These are phyloP conservation scores for Penicillium canescens DNA, from an alignment of 495 filamentous ascomycete genomes.

Conservation along the genomic window DNA sequence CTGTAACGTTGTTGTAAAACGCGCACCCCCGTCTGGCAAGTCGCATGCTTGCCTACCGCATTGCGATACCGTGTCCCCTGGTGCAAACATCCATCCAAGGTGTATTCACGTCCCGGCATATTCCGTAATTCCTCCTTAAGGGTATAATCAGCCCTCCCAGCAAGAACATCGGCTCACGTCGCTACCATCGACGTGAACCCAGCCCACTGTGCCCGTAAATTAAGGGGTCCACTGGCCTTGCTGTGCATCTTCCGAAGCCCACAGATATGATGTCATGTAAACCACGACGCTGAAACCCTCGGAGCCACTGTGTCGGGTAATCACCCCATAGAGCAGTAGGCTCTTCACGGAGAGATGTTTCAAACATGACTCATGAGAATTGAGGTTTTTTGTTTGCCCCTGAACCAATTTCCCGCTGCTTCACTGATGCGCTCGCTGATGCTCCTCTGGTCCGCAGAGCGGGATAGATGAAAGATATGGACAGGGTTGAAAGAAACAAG, in stretches of 20 bases:
- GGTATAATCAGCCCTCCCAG: conserved; percentile 10
- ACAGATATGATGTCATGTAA: background rate
- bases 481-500: conserved; percentile 20
- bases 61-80: conserved; percentile 7
- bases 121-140: conserved; percentile 10
- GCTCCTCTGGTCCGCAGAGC: conserved; percentile 34
- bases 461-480: conserved; percentile 19
- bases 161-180: background rate
- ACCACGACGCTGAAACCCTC: background rate
- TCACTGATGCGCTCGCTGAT: conserved; percentile 67
- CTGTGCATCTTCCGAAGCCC: background rate
- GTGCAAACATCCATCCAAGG: conserved; percentile 4
- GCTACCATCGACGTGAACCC: conserved; percentile 5
- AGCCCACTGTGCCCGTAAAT: conserved; percentile 10
- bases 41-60: background rate
- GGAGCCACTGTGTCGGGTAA: conserved; percentile 16
- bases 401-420: conserved; percentile 30
- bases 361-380: background rate
- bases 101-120: background rate
- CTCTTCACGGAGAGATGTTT: conserved; percentile 3
- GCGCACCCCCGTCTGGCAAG: background rate
- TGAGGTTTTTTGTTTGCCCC: conserved; percentile 1
- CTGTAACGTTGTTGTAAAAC: background rate
- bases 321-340: conserved; percentile 24
- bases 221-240: too few species aligned